Evolutionary conservation across 164 flowering plant species (phyloP).

Genomic region (Magnolia sinica): DNA sequence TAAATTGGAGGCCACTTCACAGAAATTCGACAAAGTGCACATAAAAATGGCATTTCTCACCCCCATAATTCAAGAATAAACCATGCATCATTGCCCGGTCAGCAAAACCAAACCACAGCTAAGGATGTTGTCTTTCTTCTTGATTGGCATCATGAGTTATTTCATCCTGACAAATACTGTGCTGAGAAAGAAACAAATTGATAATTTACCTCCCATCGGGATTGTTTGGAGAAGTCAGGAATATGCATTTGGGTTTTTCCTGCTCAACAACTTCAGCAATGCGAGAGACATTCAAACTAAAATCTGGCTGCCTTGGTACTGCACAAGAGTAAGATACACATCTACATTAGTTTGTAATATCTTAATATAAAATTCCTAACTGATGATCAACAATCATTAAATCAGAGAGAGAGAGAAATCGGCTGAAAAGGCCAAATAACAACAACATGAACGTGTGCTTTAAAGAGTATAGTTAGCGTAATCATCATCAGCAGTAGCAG

Average conservation of each 20-base stretch:
- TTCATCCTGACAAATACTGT: neutral
- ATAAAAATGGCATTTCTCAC: neutral
- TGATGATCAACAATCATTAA: no score
- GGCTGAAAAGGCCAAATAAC: no score
- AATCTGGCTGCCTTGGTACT: constrained; percentile 87
- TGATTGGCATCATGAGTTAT: neutral
- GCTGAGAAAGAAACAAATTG: neutral
- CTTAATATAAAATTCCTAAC: no score
- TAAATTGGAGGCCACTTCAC: no score
- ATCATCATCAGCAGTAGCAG: no score
- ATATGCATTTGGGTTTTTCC: constrained; percentile 94
- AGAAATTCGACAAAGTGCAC: neutral
- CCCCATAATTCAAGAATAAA: neutral
- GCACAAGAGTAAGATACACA: constrained; percentile 18
- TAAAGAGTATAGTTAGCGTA: no score
- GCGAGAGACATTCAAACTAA: constrained; percentile 70
- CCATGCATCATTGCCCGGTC: neutral
- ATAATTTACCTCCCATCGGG: constrained; percentile 92
- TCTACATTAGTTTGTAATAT: neutral
- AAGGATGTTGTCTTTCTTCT: neutral
- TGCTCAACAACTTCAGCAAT: constrained; percentile 58
- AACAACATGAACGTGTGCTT: no score
- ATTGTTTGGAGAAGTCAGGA: constrained; percentile 95
- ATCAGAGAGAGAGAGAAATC: neutral
- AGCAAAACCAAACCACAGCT: neutral